Evolutionary conservation across 2,329 filamentous ascomycete species (phyloP).

Genomic region (Fusarium sp.): DNA sequence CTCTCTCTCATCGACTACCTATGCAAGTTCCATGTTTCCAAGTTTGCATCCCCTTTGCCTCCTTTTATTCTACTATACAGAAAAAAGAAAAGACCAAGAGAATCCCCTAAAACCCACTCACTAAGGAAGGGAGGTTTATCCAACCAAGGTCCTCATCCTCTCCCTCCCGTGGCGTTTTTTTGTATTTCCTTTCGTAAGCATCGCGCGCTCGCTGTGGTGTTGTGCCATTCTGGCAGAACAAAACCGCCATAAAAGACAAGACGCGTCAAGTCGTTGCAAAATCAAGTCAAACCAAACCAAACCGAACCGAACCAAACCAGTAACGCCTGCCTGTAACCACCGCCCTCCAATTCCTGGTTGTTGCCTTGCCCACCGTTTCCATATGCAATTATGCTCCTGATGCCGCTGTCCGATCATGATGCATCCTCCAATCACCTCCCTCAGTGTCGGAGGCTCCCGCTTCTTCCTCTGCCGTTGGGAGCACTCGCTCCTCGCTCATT

Average conservation of each 20-base stretch:
- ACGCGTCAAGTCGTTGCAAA: not conserved
- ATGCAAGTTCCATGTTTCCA: slow-evolving; percentile 28
- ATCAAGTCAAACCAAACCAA: not conserved
- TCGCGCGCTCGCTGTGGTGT: slow-evolving; percentile 26
- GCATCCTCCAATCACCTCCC: slow-evolving; percentile 16
- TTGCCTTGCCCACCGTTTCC: slow-evolving; percentile 26
- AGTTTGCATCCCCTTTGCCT: slow-evolving; percentile 8
- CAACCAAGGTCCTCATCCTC: slow-evolving; percentile 4
- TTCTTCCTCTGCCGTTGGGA: slow-evolving; percentile 42
- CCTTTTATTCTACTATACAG: slow-evolving; percentile 43
- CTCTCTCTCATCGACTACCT: slow-evolving; percentile 27
- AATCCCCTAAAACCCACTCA: slow-evolving; percentile 9
- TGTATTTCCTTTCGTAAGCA: slow-evolving; percentile 35
- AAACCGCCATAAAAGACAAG: not conserved
- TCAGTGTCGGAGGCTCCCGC: slow-evolving; percentile 49
- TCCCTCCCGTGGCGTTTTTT: slow-evolving; percentile 14
- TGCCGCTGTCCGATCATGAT: slow-evolving; percentile 31
- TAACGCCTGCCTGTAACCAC: slow-evolving; percentile 34
- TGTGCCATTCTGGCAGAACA: slow-evolving; percentile 7
- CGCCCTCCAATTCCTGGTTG: slow-evolving; percentile 5
- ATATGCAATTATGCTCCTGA: slow-evolving; percentile 36
- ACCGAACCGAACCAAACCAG: slow-evolving; percentile 15
- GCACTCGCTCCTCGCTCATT: slow-evolving; percentile 51
- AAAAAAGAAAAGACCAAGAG: slow-evolving; percentile 12
- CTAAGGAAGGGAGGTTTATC: not conserved